Evolutionary conservation across 768 basidiomycete genomes (phyloP).

Genomic region (Kwoniella bestiolae): DNA sequence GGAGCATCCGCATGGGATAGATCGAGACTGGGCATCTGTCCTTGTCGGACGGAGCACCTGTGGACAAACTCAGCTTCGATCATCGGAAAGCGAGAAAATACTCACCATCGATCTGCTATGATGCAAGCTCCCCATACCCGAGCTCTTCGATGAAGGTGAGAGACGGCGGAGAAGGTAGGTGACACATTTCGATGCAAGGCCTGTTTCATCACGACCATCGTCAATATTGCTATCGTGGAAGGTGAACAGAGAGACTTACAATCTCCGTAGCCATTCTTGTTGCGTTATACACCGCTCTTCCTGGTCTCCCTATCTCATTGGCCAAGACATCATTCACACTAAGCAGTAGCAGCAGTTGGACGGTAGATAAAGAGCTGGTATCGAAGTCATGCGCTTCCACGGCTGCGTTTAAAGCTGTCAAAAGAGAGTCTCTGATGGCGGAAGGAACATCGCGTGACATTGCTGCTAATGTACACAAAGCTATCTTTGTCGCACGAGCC

Average conservation of each 20-base stretch:
- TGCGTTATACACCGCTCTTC: constrained; percentile 13
- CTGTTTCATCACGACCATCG: background rate
- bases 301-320: constrained; percentile 1
- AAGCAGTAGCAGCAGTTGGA: constrained; percentile 12
- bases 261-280: constrained; percentile 15
- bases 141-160: constrained; percentile 11
- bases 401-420: constrained; percentile 4
- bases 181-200: constrained; percentile 18
- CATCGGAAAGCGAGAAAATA: background rate
- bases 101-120: constrained; percentile 17
- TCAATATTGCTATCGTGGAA: background rate
- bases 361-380: constrained; percentile 7
- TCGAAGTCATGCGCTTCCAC: constrained; percentile 12
- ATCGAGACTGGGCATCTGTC: constrained; percentile 20
- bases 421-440: constrained; percentile 5
- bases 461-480: constrained; percentile 7
- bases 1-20: constrained; percentile 10
- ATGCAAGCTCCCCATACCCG: constrained; percentile 16
- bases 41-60: constrained; percentile 18
- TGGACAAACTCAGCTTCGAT: background rate
- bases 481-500: background rate
- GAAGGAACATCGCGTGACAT: constrained; percentile 1
- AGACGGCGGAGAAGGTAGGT: background rate
- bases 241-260: background rate
- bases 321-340: constrained; percentile 15